A percentile compares a stretch with the other conserved stretches of the same genome.
Evolutionary conservation across 208 protist species (phyloP).

Genomic region (Tritrichomonas foetus): DNA sequence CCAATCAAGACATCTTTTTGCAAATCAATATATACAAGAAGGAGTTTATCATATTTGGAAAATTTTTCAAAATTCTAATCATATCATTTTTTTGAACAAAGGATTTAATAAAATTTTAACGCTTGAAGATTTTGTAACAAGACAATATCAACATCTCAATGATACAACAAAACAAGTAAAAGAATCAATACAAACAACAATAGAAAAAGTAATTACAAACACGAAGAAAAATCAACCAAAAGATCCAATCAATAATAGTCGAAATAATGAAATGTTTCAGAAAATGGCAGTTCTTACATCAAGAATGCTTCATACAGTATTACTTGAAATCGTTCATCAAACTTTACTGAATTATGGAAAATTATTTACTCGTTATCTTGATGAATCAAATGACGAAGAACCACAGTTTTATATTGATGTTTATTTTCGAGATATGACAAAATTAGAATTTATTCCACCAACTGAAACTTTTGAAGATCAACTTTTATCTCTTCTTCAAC

Average conservation of each 20-base stretch:
- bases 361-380: not conserved
- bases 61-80: not conserved
- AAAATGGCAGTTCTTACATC: not conserved
- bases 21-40: not conserved
- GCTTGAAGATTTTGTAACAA: not conserved
- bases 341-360: not conserved
- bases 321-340: not conserved
- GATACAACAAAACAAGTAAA: not conserved
- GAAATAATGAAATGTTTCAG: not conserved
- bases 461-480: not conserved
- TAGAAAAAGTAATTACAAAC: not conserved
- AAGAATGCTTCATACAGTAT: constrained; percentile 31
- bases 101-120: not conserved
- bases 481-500: not conserved
- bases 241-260: not conserved
- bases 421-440: not conserved
- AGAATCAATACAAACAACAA: not conserved
- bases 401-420: not conserved
- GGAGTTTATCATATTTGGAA: not conserved
- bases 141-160: not conserved
- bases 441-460: not conserved
- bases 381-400: not conserved
- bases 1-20: not conserved
- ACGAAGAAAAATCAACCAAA: not conserved
- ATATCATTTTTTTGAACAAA: not conserved